phyloP scores from a whole-genome alignment of 1,284 basidiomycete species.

The Ceratobasidium sp. region DNA sequence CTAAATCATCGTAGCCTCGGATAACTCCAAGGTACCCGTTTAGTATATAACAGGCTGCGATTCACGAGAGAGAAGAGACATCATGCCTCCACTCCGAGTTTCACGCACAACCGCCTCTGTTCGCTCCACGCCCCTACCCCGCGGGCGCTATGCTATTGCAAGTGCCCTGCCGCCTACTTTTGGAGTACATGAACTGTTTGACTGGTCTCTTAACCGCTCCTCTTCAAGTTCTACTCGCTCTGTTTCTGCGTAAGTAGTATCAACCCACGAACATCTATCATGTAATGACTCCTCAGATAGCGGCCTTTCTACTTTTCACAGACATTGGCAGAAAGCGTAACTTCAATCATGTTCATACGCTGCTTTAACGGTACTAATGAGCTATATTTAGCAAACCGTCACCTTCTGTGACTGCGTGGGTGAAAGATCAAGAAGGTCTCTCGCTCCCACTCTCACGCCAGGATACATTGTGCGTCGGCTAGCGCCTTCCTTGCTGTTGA shows the following conservation, averaged over 20 bases:
- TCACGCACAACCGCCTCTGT: too few species aligned
- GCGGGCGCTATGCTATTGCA: neutral
- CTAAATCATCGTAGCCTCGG: too few species aligned
- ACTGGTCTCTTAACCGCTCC: neutral
- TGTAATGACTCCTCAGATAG: neutral
- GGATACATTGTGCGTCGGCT: too few species aligned
- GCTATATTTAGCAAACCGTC: neutral
- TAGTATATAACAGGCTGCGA: too few species aligned
- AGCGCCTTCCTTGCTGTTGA: too few species aligned
- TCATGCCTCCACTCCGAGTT: too few species aligned
- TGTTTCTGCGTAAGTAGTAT: neutral
- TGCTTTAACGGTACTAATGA: neutral
- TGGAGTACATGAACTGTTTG: neutral
- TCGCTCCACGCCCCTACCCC: neutral
- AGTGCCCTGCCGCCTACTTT: neutral
- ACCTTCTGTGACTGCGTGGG: too few species aligned
- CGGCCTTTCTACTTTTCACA: neutral
- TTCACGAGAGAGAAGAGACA: too few species aligned
- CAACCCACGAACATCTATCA: neutral
- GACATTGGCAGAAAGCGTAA: neutral
- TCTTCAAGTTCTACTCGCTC: neutral
- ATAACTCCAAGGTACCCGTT: too few species aligned
- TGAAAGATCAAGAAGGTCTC: too few species aligned
- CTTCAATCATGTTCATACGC: neutral
- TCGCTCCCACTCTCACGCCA: too few species aligned